Conservation (phyloP, 169 alveolate genomes). For the Theileria annulata region DNA sequence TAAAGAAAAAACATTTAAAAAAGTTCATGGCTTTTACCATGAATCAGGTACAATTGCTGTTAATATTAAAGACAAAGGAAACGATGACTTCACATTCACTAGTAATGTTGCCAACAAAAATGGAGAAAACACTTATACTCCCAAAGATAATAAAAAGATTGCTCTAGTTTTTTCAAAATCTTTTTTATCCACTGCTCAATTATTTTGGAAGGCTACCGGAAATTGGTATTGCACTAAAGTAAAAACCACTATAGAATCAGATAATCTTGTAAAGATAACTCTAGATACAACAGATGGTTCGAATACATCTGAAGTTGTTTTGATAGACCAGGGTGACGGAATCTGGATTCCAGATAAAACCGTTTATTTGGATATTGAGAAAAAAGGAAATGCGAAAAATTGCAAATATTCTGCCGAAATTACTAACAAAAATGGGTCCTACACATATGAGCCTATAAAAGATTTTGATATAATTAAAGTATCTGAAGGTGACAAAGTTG, state of each 20-base stretch:
- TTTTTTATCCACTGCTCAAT: background rate
- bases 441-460: conserved; percentile 3
- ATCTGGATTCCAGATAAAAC: background rate
- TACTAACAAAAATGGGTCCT: background rate
- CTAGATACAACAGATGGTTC: background rate
- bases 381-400: background rate
- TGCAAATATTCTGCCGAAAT: background rate
- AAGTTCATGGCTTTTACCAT: background rate
- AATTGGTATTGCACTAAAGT: conserved; percentile 11
- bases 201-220: conserved; percentile 6
- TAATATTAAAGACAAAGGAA: background rate
- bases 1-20: background rate
- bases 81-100: background rate
- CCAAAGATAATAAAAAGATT: background rate
- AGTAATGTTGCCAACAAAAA: background rate
- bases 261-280: background rate
- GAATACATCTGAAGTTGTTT: background rate
- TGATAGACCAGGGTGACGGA: conserved; percentile 1
- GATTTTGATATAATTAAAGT: background rate
- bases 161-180: background rate
- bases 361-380: background rate
- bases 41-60: background rate
- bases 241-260: background rate
- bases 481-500: background rate
- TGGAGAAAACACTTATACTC: background rate